Conservation (phyloP, 2,329 filamentous ascomycete genomes). For the Karstenula rhodostoma region DNA sequence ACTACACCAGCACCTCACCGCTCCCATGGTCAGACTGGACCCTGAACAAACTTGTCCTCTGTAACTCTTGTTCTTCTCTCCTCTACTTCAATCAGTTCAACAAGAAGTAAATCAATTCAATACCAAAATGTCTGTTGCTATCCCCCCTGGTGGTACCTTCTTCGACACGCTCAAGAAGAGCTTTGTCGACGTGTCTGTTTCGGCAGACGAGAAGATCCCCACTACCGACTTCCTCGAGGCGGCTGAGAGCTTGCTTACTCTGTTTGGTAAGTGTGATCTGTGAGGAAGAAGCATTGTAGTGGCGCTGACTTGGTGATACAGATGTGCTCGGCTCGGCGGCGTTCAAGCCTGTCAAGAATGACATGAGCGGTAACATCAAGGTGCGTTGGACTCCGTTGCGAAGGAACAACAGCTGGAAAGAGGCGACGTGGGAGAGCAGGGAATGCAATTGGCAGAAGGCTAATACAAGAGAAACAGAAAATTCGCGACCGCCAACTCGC, state of each 20-base stretch:
- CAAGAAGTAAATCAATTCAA: slow-evolving; percentile 7
- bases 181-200: slow-evolving; percentile 83
- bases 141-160: slow-evolving; percentile 74
- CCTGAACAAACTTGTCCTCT: slow-evolving; percentile 8
- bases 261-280: slow-evolving; percentile 73
- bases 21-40: slow-evolving; percentile 3
- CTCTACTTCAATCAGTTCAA: not conserved
- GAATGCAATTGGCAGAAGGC: slow-evolving; percentile 2
- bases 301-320: slow-evolving; percentile 32
- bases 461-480: slow-evolving; percentile 69
- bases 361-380: slow-evolving; percentile 92
- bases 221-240: slow-evolving; percentile 93
- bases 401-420: not conserved
- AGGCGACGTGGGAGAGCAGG: not conserved
- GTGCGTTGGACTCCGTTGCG: slow-evolving; percentile 54
- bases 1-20: slow-evolving; percentile 12
- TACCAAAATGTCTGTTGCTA: slow-evolving; percentile 38
- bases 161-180: slow-evolving; percentile 85
- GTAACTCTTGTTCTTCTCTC: slow-evolving; percentile 6
- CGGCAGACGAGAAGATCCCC: slow-evolving; percentile 77
- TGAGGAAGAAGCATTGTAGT: not conserved
- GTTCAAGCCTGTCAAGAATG: slow-evolving; percentile 89
- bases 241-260: slow-evolving; percentile 81
- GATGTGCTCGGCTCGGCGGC: slow-evolving; percentile 73
- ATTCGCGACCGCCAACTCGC: slow-evolving; percentile 82